Conservation (phyloP, 192 early-diverging fungal genomes). For the Oehlia diaphana region DNA sequence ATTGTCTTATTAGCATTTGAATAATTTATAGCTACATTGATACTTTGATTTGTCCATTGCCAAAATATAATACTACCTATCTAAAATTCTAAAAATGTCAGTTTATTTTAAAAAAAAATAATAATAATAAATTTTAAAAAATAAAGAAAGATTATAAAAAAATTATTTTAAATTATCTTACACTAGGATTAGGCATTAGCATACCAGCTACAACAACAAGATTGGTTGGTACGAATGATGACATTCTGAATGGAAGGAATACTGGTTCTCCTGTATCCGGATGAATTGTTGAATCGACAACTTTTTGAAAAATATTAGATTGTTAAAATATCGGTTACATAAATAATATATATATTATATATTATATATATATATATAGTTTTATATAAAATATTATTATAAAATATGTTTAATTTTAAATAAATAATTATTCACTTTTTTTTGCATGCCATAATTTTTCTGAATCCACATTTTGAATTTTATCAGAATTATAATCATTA, state of each 20-base stretch:
- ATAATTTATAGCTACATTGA: conserved; percentile 86
- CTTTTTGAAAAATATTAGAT: conserved; percentile 29
- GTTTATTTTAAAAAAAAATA: background rate
- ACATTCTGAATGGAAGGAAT: conserved; percentile 81
- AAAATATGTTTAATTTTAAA: too few relatives aligned
- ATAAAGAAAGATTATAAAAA: background rate
- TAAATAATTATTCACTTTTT: conserved; percentile 48
- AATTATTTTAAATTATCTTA: conserved; percentile 34
- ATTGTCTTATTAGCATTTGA: conserved; percentile 83
- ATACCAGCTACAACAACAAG: conserved; percentile 79
- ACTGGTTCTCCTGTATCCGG: conserved; percentile 80
- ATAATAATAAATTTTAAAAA: too few relatives aligned
- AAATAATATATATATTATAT: too few relatives aligned
- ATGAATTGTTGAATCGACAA: conserved; percentile 77
- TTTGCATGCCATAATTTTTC: conserved; percentile 74
- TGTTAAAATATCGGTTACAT: too few relatives aligned
- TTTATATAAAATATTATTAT: too few relatives aligned
- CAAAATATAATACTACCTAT: conserved; percentile 65
- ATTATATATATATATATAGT: too few relatives aligned
- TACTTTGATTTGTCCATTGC: conserved; percentile 82
- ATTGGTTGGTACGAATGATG: conserved; percentile 83
- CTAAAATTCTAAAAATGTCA: conserved; percentile 23
- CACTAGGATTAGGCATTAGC: conserved; percentile 78
- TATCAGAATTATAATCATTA: conserved; percentile 57
- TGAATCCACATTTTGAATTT: conserved; percentile 37